These are phyloP conservation scores for Colletotrichum chrysophilum DNA, from an alignment of 2,329 filamentous ascomycete genomes.

Conservation along the genomic window DNA sequence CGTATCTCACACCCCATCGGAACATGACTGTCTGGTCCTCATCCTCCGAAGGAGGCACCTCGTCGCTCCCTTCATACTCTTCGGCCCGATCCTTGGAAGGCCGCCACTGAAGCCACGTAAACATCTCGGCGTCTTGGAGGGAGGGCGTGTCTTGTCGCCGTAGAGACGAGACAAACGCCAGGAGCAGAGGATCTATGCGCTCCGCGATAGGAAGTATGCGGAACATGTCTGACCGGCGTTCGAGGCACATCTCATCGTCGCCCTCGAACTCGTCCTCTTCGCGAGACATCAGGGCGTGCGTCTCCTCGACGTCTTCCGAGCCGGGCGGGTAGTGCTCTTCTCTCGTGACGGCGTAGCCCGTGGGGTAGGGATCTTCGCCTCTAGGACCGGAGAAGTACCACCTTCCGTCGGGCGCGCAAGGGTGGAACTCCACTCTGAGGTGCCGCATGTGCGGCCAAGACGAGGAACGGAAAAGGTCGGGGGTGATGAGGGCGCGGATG, in stretches of 20 bases:
- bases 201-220: conserved; percentile 20
- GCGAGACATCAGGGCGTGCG: not conserved
- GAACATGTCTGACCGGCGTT: conserved; percentile 23
- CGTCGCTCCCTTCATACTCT: conserved; percentile 7
- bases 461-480: not conserved
- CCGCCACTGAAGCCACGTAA: conserved; percentile 23
- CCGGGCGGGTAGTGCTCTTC: conserved; percentile 24
- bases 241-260: not conserved
- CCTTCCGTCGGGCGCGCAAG: conserved; percentile 20
- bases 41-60: not conserved
- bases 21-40: not conserved
- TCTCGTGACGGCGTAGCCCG: conserved; percentile 22
- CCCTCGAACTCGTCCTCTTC: conserved; percentile 12
- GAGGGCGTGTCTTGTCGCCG: conserved; percentile 15
- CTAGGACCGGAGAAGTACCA: conserved; percentile 27
- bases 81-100: conserved; percentile 21
- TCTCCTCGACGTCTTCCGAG: not conserved
- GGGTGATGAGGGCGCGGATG: not conserved
- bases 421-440: conserved; percentile 23
- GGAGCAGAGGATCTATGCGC: conserved; percentile 25
- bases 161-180: conserved; percentile 24
- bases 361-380: conserved; percentile 22
- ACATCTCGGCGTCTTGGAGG: conserved; percentile 27
- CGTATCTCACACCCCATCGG: not conserved
- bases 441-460: conserved; percentile 20